Percentiles rank a stretch among this genome's conserved stretches.
phyloP scores from a whole-genome alignment of 345 rosid genomes.

The Isatis tinctoria region DNA sequence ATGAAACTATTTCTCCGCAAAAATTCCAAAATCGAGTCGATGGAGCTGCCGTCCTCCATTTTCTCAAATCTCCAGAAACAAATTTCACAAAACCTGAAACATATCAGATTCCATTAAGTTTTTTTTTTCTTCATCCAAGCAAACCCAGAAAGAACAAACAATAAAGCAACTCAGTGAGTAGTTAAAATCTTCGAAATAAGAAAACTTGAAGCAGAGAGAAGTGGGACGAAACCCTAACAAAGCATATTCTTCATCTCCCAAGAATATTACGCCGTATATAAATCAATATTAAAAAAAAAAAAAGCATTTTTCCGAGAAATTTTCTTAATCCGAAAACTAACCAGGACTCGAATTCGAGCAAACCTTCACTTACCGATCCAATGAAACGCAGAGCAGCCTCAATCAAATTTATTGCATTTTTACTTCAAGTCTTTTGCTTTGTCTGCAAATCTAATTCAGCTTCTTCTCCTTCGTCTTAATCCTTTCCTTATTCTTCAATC shows the following conservation, averaged over 20 bases:
- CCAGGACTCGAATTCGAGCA: slow-evolving; percentile 1
- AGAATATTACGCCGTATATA: neutral
- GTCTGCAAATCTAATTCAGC: neutral
- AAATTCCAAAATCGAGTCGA: slow-evolving; percentile 73
- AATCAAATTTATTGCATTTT: neutral
- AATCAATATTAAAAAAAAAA: neutral
- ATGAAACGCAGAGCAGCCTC: slow-evolving; percentile 2
- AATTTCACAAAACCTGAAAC: slow-evolving; percentile 34
- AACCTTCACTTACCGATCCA: slow-evolving; percentile 27
- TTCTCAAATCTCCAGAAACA: slow-evolving; percentile 23
- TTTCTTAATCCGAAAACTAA: neutral
- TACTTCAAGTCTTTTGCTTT: slow-evolving; percentile 1
- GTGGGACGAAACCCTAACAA: slow-evolving; percentile 15
- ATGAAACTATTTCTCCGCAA: slow-evolving; percentile 63
- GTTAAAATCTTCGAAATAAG: neutral
- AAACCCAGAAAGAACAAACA: neutral
- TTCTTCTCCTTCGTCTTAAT: neutral
- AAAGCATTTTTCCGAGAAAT: neutral
- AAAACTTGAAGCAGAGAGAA: neutral
- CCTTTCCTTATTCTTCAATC: slow-evolving; percentile 11
- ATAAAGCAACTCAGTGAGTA: neutral
- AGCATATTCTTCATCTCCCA: slow-evolving; percentile 5
- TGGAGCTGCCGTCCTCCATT: slow-evolving; percentile 61
- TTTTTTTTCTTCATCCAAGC: neutral
- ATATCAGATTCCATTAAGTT: neutral